These are phyloP conservation scores for Staphylotrichum tortipilum DNA, from an alignment of 495 filamentous ascomycete genomes.

Conservation along the genomic window DNA sequence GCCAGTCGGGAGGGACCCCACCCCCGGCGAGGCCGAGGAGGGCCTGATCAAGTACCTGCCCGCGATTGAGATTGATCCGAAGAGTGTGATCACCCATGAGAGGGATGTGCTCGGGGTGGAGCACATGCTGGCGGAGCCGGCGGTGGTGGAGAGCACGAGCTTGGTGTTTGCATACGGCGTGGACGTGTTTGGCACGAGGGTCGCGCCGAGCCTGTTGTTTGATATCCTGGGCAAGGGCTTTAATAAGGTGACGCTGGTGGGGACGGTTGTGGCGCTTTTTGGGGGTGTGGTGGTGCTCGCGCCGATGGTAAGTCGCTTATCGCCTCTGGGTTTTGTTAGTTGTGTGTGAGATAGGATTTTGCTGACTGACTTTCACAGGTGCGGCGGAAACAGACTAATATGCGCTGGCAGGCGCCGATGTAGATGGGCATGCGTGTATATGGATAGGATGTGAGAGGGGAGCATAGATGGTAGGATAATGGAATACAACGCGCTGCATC, in stretches of 20 bases:
- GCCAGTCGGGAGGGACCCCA: conserved; percentile 77
- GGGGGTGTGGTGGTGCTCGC: conserved; percentile 66
- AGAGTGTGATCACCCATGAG: conserved; percentile 71
- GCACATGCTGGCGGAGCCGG: conserved; percentile 61
- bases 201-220: conserved; percentile 77
- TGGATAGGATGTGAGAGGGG: too few relatives aligned
- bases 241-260: conserved; percentile 73
- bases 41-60: conserved; percentile 71
- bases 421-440: conserved; percentile 4
- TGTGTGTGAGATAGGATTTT: background rate
- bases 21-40: conserved; percentile 68
- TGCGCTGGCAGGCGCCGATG: conserved; percentile 18
- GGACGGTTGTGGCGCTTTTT: conserved; percentile 69
- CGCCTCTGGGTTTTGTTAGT: background rate
- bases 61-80: conserved; percentile 74
- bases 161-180: conserved; percentile 82
- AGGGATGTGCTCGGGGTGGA: conserved; percentile 71
- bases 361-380: conserved; percentile 16
- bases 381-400: conserved; percentile 20
- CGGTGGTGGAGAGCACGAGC: conserved; percentile 85
- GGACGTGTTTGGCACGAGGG: conserved; percentile 79
- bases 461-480: too few relatives aligned
- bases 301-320: conserved; percentile 63
- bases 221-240: conserved; percentile 91
- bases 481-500: too few relatives aligned